These are phyloP conservation scores for Akanthomyces uredinophilus DNA, from an alignment of 2,329 filamentous ascomycete genomes.

Conservation along the genomic window DNA sequence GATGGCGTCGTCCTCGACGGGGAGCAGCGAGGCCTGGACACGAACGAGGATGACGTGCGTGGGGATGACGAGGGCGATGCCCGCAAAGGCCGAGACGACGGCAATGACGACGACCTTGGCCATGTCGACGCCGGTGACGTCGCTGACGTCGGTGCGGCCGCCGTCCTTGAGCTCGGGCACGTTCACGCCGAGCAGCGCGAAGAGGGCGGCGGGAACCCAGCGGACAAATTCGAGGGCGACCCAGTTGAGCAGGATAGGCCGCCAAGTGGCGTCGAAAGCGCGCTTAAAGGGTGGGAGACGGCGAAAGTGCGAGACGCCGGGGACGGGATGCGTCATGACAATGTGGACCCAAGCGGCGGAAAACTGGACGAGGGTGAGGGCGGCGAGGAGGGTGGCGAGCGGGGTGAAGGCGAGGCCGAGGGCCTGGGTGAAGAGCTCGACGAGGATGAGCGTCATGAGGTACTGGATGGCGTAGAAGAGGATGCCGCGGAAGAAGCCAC, in stretches of 20 bases:
- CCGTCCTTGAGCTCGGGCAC: slow-evolving; percentile 32
- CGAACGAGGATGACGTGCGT: slow-evolving; percentile 72
- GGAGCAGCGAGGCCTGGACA: slow-evolving; percentile 80
- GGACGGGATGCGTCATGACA: slow-evolving; percentile 67
- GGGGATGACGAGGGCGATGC: slow-evolving; percentile 66
- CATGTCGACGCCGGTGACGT: slow-evolving; percentile 32
- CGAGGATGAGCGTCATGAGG: slow-evolving; percentile 31
- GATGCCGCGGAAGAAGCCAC: slow-evolving; percentile 66
- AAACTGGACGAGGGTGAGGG: slow-evolving; percentile 60
- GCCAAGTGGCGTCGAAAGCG: slow-evolving; percentile 62
- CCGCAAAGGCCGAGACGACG: slow-evolving; percentile 43
- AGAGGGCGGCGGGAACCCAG: slow-evolving; percentile 39
- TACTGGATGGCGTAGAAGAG: slow-evolving; percentile 40
- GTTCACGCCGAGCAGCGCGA: slow-evolving; percentile 40
- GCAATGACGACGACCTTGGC: slow-evolving; percentile 44
- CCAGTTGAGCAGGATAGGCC: slow-evolving; percentile 61
- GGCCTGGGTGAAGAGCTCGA: slow-evolving; percentile 37
- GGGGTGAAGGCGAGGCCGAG: slow-evolving; percentile 28
- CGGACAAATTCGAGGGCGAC: slow-evolving; percentile 48
- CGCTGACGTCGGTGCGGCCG: slow-evolving; percentile 26
- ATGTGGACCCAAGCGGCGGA: slow-evolving; percentile 80
- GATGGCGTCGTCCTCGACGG: slow-evolving; percentile 75
- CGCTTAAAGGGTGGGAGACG: slow-evolving; percentile 63
- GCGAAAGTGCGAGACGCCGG: slow-evolving; percentile 55
- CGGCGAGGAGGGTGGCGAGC: slow-evolving; percentile 51